A percentile compares a stretch with the other conserved stretches of the same genome.
Evolutionary conservation across 352 stramenopile species (phyloP).

Genomic region (Globisporangium yorkense): DNA sequence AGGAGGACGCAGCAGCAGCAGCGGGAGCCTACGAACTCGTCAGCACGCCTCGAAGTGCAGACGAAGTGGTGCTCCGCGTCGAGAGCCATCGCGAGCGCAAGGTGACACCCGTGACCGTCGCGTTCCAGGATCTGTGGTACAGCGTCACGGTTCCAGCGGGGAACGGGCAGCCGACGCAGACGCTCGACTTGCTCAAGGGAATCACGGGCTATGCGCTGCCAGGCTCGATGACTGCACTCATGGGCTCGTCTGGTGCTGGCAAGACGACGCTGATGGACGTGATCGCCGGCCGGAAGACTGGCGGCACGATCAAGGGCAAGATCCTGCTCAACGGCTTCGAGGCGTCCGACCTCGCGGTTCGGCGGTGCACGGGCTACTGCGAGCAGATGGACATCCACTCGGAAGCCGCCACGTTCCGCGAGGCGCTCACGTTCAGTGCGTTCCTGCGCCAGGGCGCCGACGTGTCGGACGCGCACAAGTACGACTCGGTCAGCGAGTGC

Average conservation of each 20-base stretch:
- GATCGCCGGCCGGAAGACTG: constrained; percentile 87
- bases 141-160: constrained; percentile 34
- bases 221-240: constrained; percentile 61
- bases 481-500: constrained; percentile 49
- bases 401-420: constrained; percentile 85
- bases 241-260: constrained; percentile 71
- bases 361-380: constrained; percentile 58
- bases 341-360: constrained; percentile 45
- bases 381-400: constrained; percentile 91
- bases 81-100: constrained; percentile 15
- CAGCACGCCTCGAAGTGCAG: constrained; percentile 14
- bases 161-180: constrained; percentile 20
- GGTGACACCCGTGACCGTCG: constrained; percentile 38
- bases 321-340: constrained; percentile 59
- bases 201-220: constrained; percentile 51
- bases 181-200: constrained; percentile 44
- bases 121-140: constrained; percentile 61
- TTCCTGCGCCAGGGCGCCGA: constrained; percentile 63
- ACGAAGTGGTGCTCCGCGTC: constrained; percentile 25
- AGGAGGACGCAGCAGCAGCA: not conserved
- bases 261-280: constrained; percentile 96
- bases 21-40: constrained; percentile 21
- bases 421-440: constrained; percentile 91
- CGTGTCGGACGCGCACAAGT: constrained; percentile 35
- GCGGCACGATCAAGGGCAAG: constrained; percentile 63